Percentiles rank a stretch among this genome's conserved stretches.
Conservation (phyloP, 208 protist species). For the Porcisia hertigi region DNA sequence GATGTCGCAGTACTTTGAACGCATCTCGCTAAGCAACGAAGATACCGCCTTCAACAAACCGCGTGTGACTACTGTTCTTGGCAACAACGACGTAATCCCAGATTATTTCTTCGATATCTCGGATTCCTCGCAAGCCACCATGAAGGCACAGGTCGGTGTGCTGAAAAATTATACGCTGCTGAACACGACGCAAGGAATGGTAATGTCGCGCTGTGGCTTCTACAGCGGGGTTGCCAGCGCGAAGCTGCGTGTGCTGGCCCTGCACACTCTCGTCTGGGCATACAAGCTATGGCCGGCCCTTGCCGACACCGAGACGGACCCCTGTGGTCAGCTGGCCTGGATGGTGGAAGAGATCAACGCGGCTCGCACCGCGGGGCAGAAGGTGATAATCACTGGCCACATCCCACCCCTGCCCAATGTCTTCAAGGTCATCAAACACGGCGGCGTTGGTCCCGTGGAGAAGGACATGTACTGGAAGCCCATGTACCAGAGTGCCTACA, state of each 20-base stretch:
- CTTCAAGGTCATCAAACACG: constrained; percentile 38
- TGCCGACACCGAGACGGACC: constrained; percentile 56
- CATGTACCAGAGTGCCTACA: constrained; percentile 55
- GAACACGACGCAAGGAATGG: constrained; percentile 11
- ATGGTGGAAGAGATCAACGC: constrained; percentile 40
- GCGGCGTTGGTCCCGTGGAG: constrained; percentile 32
- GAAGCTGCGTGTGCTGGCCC: constrained; percentile 40
- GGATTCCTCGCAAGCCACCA: constrained; percentile 22
- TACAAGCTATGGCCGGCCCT: constrained; percentile 40
- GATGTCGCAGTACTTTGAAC: constrained; percentile 19
- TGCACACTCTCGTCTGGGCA: constrained; percentile 78
- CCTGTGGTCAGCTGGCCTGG: constrained; percentile 75
- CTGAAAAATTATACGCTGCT: constrained; percentile 39
- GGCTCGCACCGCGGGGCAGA: constrained; percentile 40
- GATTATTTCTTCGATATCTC: constrained; percentile 61
- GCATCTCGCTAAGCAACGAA: background rate
- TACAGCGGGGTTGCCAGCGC: constrained; percentile 39
- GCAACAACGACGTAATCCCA: constrained; percentile 84
- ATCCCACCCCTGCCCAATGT: constrained; percentile 66
- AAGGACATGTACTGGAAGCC: constrained; percentile 77
- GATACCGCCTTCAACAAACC: constrained; percentile 1
- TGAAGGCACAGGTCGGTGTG: constrained; percentile 30
- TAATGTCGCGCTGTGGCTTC: constrained; percentile 64
- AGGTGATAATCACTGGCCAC: constrained; percentile 79
- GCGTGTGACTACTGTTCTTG: constrained; percentile 30